Base-by-base conservation (phyloP, 2,329 filamentous ascomycete species). In the Ustilaginoidea virens region DNA sequence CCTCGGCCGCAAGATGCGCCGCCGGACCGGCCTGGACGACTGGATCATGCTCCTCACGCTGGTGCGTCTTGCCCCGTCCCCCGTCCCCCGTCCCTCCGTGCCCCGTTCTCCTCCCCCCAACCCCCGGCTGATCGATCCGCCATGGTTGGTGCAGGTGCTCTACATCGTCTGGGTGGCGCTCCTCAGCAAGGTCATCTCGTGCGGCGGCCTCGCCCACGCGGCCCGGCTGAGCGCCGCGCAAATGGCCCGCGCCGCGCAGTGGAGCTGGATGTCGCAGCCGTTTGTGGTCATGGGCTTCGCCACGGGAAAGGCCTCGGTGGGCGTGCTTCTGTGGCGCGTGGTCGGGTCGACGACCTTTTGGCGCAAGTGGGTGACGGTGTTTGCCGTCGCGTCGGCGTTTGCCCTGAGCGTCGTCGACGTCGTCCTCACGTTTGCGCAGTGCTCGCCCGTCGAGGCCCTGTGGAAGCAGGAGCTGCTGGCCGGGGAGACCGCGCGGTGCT, bases 21-120 rank as follows among this genome's bases (percentile, higher is more conserved):
- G 15, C 9, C n/a, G 14, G 8, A 22, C 18, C 1, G 32, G 32
- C 7, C 16, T 27, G 11, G 32, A 33, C 15, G 32, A 33, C 22
- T 30, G 28, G 32, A 25, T 28, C 9, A 33, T 33, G 32, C 32
- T 33, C 16, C 5, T 28, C 10, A 30, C 32, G 9, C 23, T 33
- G 27, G 32, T 30, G 30, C 14, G 28, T 21, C 10, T 20, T 20
- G 19, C 7, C 19, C 19, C 19, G 7, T 12, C n/a, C n/a, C n/a
- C n/a, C n/a, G n/a, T n/a, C n/a, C n/a, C n/a, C n/a, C n/a, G n/a
- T n/a, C n/a, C n/a, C n/a, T n/a, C n/a, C n/a, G n/a, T n/a, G n/a
- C n/a, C n/a, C n/a, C n/a, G n/a, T n/a, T n/a, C n/a, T n/a, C n/a
- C n/a, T n/a, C n/a, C n/a, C n/a, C n/a, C n/a, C n/a, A n/a, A n/a